phyloP scores from a whole-genome alignment of 176 grass and related monocot species.

The Phoenix roebelenii region DNA sequence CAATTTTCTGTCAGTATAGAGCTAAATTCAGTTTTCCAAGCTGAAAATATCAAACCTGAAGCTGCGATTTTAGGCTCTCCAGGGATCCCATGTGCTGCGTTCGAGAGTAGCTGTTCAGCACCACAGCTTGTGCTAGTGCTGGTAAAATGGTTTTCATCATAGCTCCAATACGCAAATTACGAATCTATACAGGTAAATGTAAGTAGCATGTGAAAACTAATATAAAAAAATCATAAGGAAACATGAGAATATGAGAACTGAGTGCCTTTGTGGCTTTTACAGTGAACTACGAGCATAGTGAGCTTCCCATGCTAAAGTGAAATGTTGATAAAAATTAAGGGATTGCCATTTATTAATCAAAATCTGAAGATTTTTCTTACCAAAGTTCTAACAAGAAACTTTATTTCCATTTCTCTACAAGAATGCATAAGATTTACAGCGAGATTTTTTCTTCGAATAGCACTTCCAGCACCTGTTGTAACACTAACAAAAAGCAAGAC shows the following conservation, averaged over 20 bases:
- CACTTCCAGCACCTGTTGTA: slow-evolving; percentile 79
- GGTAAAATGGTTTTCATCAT: slow-evolving; percentile 97
- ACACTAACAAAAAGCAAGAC: slow-evolving; percentile 37
- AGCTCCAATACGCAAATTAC: slow-evolving; percentile 86
- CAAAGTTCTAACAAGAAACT: slow-evolving; percentile 93
- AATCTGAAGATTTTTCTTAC: slow-evolving; percentile 30
- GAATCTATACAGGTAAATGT: slow-evolving; percentile 40
- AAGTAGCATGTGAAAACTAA: slow-evolving; percentile 2
- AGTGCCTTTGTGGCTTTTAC: too few relatives aligned
- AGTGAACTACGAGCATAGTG: too few relatives aligned
- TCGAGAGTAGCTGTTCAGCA: slow-evolving; percentile 37
- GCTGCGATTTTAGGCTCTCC: slow-evolving; percentile 55
- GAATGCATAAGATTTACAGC: slow-evolving; percentile 81
- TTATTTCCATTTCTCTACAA: slow-evolving; percentile 96
- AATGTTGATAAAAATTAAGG: too few relatives aligned
- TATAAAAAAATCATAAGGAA: neutral
- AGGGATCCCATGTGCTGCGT: slow-evolving; percentile 19
- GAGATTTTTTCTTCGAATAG: slow-evolving; percentile 60
- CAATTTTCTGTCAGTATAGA: too few relatives aligned
- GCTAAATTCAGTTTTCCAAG: neutral
- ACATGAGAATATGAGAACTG: too few relatives aligned
- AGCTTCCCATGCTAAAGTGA: too few relatives aligned
- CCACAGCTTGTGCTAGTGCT: slow-evolving; percentile 81
- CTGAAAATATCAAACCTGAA: slow-evolving; percentile 53
- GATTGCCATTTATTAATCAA: too few relatives aligned